A percentile compares a stretch with the other conserved stretches of the same genome.
Conservation (phyloP, 805 yeast genomes). For the Trichomonascus vanleenenianus region DNA sequence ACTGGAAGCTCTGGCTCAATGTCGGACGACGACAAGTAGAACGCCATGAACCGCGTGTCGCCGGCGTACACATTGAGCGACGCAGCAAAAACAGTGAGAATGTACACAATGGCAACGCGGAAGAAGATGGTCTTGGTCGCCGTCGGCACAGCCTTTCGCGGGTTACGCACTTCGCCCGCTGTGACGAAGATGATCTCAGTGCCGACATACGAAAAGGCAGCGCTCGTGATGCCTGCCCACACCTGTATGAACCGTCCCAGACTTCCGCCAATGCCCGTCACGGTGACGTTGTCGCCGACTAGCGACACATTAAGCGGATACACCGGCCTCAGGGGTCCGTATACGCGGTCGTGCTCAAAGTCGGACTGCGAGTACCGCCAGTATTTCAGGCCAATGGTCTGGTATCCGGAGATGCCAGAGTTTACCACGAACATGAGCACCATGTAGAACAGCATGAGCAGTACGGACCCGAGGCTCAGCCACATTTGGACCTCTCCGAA, state of each 20-base stretch:
- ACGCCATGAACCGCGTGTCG: slow-evolving; percentile 30
- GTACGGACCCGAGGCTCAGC: slow-evolving; percentile 50
- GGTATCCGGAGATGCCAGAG: slow-evolving; percentile 41
- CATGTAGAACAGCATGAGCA: slow-evolving; percentile 40
- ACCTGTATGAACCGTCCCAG: slow-evolving; percentile 38
- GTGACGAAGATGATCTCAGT: slow-evolving; percentile 79
- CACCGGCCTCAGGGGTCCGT: slow-evolving; percentile 63
- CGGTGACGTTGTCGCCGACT: slow-evolving; percentile 38
- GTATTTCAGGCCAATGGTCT: slow-evolving; percentile 56
- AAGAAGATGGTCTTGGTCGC: slow-evolving; percentile 72
- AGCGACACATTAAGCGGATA: slow-evolving; percentile 5
- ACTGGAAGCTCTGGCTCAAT: not conserved
- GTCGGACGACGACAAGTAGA: not conserved
- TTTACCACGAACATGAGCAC: slow-evolving; percentile 60
- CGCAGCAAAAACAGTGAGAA: slow-evolving; percentile 58
- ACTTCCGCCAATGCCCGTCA: slow-evolving; percentile 33
- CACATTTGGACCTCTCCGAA: slow-evolving; percentile 70
- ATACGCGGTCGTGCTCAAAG: slow-evolving; percentile 39
- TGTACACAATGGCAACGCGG: slow-evolving; percentile 57
- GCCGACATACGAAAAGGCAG: slow-evolving; percentile 73
- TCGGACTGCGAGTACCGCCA: slow-evolving; percentile 55
- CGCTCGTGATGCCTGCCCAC: slow-evolving; percentile 51
- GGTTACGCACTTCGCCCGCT: slow-evolving; percentile 79
- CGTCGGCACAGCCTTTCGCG: slow-evolving; percentile 66
- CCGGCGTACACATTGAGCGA: slow-evolving; percentile 71